Percentiles rank a stretch among this genome's conserved stretches.
These are phyloP conservation scores for Astraeus odoratus DNA, from an alignment of 768 basidiomycete species.

Conservation along the genomic window DNA sequence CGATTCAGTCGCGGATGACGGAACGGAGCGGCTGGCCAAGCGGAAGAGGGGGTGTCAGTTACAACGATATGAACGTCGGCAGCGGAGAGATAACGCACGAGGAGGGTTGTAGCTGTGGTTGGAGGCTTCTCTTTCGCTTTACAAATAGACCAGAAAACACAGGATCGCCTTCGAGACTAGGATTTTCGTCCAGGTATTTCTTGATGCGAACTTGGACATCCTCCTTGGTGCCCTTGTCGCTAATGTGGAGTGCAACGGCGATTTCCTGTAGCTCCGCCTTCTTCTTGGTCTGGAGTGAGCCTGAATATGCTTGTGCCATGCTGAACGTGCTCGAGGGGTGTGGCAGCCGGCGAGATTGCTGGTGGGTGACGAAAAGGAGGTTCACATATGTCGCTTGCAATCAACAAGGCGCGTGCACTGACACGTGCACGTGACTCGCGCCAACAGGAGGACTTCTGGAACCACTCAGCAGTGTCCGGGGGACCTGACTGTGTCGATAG, in stretches of 20 bases:
- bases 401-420: background rate
- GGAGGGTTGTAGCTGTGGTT: constrained; percentile 6
- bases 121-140: constrained; percentile 30
- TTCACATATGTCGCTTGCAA: background rate
- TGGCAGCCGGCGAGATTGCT: constrained; percentile 2
- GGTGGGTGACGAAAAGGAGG: background rate
- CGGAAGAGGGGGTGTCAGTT: constrained; percentile 1
- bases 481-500: too few species aligned
- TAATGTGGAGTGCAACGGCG: constrained; percentile 45
- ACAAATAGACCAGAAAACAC: constrained; percentile 49
- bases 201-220: constrained; percentile 58
- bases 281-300: constrained; percentile 57
- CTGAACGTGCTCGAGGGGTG: background rate
- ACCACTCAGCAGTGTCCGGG: background rate
- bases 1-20: constrained; percentile 12
- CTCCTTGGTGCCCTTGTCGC: constrained; percentile 54
- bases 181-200: constrained; percentile 51
- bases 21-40: constrained; percentile 11
- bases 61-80: background rate
- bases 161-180: constrained; percentile 49
- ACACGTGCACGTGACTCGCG: constrained; percentile 1
- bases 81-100: constrained; percentile 8
- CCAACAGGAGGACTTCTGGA: background rate
- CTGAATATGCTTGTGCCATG: constrained; percentile 45
- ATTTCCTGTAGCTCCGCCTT: constrained; percentile 62